Evolutionary conservation across 352 stramenopile species (phyloP), one percentile per base, ranked within the genome.

Genomic region (Globisporangium rhizosaccharum): DNA sequence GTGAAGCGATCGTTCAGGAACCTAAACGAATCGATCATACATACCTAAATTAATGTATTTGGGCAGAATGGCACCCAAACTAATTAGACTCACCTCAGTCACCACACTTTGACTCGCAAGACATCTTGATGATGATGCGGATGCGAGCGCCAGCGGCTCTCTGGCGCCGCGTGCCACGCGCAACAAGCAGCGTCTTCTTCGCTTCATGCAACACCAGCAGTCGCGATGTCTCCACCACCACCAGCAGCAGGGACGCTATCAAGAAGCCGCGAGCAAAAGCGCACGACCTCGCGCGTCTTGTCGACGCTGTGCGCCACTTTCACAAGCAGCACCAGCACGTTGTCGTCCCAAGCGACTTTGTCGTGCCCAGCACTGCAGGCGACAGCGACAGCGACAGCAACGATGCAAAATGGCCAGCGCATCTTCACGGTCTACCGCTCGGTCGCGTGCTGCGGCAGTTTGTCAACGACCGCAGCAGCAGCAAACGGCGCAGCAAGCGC

Each of bases 281-380:
- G 36, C 42, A 47, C 17, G 30, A 36, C 30, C 30, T 36, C 30
- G 2, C 30, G 30, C 30, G 8, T 8, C 18, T 66, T 11, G 28
- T 61, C 41, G 59, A 65, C 57, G 72, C 75, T 46, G 45, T 84
- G 25, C 53, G 53, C 30, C 61, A 65, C 26, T 84, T 80, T 55
- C 42, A 82, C 51, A 53, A 60, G 20, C 63, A 71, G 39, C 63
- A 84, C 33, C 60, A 61, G 17, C 70, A 84, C 42, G 79, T 84
- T 61, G 37, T 80, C 9, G 70, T 82, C 46, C 72, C 72, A 2
- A 73, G 67, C 42, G 56, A 28, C 42, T 84, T 84, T 53, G 57
- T 71, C 23, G 49, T 82, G 23, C 75, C 75, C 11, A 36, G 30
- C 30, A 30, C 28, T 26, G 20, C 26, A 2, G 23, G 12, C 1